phyloP scores from a whole-genome alignment of 768 basidiomycete genomes.

The Suillus hirtellus region DNA sequence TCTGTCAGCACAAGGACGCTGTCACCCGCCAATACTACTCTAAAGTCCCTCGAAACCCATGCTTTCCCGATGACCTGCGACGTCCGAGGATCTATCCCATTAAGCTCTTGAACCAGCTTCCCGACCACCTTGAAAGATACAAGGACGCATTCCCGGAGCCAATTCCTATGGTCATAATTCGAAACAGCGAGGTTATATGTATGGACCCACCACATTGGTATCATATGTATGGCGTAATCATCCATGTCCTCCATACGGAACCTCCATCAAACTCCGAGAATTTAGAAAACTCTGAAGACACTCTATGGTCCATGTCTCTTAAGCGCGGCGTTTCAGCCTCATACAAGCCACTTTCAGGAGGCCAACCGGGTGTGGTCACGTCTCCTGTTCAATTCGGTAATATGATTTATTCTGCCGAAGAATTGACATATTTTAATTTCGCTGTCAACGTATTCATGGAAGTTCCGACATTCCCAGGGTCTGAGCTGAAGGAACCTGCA shows the following conservation, averaged over 20 bases:
- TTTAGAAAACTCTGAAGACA: neutral
- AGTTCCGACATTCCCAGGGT: neutral
- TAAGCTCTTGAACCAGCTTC: conserved; percentile 16
- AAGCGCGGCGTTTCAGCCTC: conserved; percentile 18
- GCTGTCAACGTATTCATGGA: conserved; percentile 31
- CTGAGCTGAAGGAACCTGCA: neutral
- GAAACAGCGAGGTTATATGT: conserved; percentile 17
- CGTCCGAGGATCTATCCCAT: conserved; percentile 16
- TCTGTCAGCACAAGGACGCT: neutral
- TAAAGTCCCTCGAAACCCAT: neutral
- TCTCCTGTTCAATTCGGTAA: neutral
- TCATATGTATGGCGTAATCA: neutral
- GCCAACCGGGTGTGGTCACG: neutral
- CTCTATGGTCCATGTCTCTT: conserved; percentile 18
- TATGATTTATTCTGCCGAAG: conserved; percentile 14
- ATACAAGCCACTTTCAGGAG: conserved; percentile 8
- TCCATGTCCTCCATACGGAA: conserved; percentile 12
- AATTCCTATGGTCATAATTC: conserved; percentile 25
- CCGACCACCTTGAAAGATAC: conserved; percentile 6
- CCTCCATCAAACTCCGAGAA: neutral
- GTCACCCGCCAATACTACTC: neutral
- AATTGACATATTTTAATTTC: conserved; percentile 17
- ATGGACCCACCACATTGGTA: neutral
- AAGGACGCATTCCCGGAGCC: conserved; percentile 22
- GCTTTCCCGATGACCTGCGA: neutral